These are phyloP conservation scores for Trichoderma asperellum DNA, from an alignment of 2,329 filamentous ascomycete species.

Conservation along the genomic window DNA sequence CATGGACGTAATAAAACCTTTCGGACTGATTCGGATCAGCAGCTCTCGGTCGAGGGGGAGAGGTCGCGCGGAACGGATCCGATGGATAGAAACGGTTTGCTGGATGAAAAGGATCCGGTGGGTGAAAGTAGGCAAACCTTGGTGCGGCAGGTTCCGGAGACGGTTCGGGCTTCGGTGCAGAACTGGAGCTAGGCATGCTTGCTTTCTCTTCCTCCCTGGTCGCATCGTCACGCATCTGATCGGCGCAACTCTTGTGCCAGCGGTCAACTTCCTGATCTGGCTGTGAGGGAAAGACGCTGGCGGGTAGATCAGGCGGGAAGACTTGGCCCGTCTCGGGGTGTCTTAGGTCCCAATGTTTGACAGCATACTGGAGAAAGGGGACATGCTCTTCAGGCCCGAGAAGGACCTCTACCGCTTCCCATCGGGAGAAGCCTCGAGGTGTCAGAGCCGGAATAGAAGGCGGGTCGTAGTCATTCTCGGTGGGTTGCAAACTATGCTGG, in stretches of 20 bases:
- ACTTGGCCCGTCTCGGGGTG: slow-evolving; percentile 73
- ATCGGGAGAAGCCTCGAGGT: slow-evolving; percentile 82
- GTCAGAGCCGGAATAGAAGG: slow-evolving; percentile 85
- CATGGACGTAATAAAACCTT: slow-evolving; percentile 48
- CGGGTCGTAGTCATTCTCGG: slow-evolving; percentile 70
- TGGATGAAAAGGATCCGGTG: slow-evolving; percentile 42
- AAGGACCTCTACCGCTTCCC: slow-evolving; percentile 90
- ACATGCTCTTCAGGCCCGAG: slow-evolving; percentile 88
- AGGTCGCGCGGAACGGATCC: slow-evolving; percentile 38
- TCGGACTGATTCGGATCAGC: slow-evolving; percentile 42
- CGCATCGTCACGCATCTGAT: slow-evolving; percentile 53
- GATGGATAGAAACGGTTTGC: slow-evolving; percentile 40
- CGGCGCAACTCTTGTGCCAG: slow-evolving; percentile 82
- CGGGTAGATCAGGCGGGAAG: slow-evolving; percentile 65
- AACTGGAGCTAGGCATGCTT: slow-evolving; percentile 38
- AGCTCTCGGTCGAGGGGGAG: slow-evolving; percentile 37
- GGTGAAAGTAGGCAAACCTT: slow-evolving; percentile 45
- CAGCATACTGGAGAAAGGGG: slow-evolving; percentile 78
- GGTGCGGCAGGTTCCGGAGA: slow-evolving; percentile 42
- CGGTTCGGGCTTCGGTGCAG: slow-evolving; percentile 32
- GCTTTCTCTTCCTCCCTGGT: slow-evolving; percentile 58
- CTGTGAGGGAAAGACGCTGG: slow-evolving; percentile 67
- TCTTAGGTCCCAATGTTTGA: slow-evolving; percentile 74
- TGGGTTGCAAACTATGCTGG: slow-evolving; percentile 82
- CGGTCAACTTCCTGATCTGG: slow-evolving; percentile 79